Conservation (phyloP, 2,329 filamentous ascomycete genomes). For the Trichoderma oligosporum region DNA sequence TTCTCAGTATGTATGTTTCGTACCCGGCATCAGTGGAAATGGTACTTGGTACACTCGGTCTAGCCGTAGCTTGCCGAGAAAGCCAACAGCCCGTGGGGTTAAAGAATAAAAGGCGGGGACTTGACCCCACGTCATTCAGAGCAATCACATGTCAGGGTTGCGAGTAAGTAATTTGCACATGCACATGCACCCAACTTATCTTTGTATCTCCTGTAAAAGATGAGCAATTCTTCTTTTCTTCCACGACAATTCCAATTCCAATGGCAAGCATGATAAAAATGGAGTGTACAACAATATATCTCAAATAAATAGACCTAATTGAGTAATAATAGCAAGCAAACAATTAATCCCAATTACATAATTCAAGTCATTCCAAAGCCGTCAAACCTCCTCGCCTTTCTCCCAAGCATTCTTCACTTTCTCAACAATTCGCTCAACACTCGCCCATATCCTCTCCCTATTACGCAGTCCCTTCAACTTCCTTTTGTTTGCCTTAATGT, state of each 20-base stretch:
- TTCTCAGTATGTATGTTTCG: no score
- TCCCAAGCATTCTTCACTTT: background rate
- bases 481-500: background rate
- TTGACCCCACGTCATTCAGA: background rate
- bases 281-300: no score
- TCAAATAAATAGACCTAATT: no score
- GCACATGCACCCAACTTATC: background rate
- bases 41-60: background rate
- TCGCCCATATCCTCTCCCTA: constrained; percentile 20
- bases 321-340: no score
- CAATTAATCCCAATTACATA: background rate
- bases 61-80: background rate
- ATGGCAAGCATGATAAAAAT: no score
- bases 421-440: background rate
- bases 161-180: background rate
- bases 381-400: no score
- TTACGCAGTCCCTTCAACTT: constrained; percentile 18
- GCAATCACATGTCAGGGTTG: constrained; percentile 11
- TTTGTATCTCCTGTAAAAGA: background rate
- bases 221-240: no score
- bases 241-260: no score
- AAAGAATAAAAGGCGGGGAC: background rate
- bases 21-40: no score
- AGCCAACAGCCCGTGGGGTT: constrained; percentile 9
- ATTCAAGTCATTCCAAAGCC: no score